A percentile compares a stretch with the other conserved stretches of the same genome.
These are phyloP conservation scores for Medakamo hakoo DNA, from an alignment of 139 green algal genomes.

Conservation along the genomic window DNA sequence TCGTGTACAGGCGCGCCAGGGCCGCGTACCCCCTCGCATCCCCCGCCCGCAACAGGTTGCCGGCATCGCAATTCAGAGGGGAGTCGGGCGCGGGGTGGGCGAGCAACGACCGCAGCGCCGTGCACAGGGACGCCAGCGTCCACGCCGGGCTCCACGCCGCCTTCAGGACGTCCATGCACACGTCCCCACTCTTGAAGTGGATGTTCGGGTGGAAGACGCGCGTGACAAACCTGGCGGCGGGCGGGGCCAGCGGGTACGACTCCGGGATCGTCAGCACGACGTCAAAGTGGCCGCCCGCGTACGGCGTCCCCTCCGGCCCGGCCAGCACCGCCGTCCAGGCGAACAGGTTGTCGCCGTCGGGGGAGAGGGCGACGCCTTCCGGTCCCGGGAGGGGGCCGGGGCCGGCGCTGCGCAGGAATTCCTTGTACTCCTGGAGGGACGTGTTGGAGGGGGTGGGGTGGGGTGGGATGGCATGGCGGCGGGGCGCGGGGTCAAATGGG, in stretches of 20 bases:
- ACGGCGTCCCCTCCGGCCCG: conserved; percentile 76
- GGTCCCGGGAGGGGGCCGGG: no score
- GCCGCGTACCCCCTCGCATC: conserved; percentile 72
- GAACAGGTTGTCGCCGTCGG: neutral
- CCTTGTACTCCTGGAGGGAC: neutral
- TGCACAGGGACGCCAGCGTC: conserved; percentile 77
- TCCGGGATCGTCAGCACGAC: conserved; percentile 67
- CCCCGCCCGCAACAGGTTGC: conserved; percentile 75
- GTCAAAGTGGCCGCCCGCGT: conserved; percentile 65
- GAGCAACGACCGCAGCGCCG: conserved; percentile 76
- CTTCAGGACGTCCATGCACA: conserved; percentile 94
- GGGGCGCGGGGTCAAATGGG: neutral
- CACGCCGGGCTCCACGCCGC: conserved; percentile 84
- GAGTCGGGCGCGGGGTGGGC: conserved; percentile 65
- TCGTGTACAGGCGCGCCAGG: conserved; percentile 82
- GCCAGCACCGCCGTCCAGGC: conserved; percentile 8
- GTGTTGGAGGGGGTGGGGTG: no score
- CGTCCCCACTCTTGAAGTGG: conserved; percentile 89
- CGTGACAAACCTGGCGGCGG: conserved; percentile 55
- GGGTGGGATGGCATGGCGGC: neutral
- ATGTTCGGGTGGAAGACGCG: conserved; percentile 94
- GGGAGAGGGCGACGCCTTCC: neutral
- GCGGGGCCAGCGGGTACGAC: conserved; percentile 72
- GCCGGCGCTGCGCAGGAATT: neutral
- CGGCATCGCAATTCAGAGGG: conserved; percentile 88